Conservation (phyloP, 2,329 filamentous ascomycete species). For the Neopestalotiopsis rosae region DNA sequence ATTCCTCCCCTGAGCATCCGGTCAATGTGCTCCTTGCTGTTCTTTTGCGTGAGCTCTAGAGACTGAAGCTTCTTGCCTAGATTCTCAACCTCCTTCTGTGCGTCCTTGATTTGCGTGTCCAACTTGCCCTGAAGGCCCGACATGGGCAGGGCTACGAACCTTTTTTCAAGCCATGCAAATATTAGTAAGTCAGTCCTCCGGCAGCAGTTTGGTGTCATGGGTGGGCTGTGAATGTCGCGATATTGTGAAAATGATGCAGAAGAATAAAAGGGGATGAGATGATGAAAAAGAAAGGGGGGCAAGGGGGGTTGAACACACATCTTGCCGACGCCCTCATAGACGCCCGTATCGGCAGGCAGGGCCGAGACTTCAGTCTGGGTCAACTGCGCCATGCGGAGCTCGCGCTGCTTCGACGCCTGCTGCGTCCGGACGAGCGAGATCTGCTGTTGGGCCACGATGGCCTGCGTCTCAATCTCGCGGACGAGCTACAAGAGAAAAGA, state of each 20-base stretch:
- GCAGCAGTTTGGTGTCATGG: neutral
- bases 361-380: conserved; percentile 83
- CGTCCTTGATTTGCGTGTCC: conserved; percentile 72
- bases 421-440: conserved; percentile 86
- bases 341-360: conserved; percentile 75
- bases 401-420: conserved; percentile 83
- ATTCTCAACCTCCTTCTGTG: conserved; percentile 79
- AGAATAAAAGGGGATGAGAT: conserved; percentile 7
- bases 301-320: conserved; percentile 67
- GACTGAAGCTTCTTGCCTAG: conserved; percentile 91
- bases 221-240: conserved; percentile 1
- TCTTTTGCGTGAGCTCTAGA: conserved; percentile 93
- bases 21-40: conserved; percentile 89
- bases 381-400: conserved; percentile 86
- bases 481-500: conserved; percentile 65
- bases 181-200: conserved; percentile 2
- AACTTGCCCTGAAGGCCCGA: conserved; percentile 77
- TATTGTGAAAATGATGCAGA: neutral
- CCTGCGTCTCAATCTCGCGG: conserved; percentile 92
- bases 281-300: conserved; percentile 1
- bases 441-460: conserved; percentile 87
- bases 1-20: conserved; percentile 72
- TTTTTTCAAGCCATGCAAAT: neutral
- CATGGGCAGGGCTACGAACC: conserved; percentile 48
- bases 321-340: conserved; percentile 96